These are phyloP conservation scores for Heteromeles arbutifolia DNA, from an alignment of 306 rosid species.

Conservation along the genomic window DNA sequence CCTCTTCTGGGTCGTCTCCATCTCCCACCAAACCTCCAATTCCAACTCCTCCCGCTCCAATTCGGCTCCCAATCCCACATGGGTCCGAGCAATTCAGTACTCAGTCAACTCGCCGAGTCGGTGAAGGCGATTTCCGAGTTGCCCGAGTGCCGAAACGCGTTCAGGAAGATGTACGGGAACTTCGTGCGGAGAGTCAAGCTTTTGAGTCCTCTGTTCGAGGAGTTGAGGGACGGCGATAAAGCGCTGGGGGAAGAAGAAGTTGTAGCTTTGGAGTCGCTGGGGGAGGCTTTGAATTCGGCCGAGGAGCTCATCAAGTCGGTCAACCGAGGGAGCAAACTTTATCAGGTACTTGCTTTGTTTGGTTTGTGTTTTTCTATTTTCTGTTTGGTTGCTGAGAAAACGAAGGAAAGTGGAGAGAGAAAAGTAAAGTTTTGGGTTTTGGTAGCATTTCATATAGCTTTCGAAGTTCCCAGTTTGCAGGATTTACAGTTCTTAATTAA, in stretches of 20 bases:
- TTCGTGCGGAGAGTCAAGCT: constrained; percentile 76
- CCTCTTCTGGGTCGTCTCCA: neutral
- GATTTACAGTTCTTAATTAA: neutral
- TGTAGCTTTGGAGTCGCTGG: constrained; percentile 51
- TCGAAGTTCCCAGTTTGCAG: neutral
- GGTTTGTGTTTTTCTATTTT: neutral
- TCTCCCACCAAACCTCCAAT: neutral
- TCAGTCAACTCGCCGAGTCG: constrained; percentile 50
- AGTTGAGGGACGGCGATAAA: constrained; percentile 60
- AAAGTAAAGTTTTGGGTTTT: neutral
- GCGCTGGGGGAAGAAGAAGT: constrained; percentile 46
- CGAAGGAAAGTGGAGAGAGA: neutral
- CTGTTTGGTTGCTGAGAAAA: neutral
- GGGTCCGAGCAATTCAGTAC: constrained; percentile 35
- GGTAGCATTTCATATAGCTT: neutral
- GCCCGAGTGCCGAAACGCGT: constrained; percentile 65
- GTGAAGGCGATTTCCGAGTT: constrained; percentile 57
- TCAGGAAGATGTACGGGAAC: constrained; percentile 61
- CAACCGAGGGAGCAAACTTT: constrained; percentile 77
- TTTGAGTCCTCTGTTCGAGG: constrained; percentile 87
- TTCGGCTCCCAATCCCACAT: constrained; percentile 33
- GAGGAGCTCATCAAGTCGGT: constrained; percentile 47
- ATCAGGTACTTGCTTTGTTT: constrained; percentile 44
- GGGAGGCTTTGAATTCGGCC: constrained; percentile 63
- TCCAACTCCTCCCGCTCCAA: constrained; percentile 10